Evolutionary conservation across 2,329 filamentous ascomycete species (phyloP), one percentile per base, ranked within the genome.

Genomic region (Chrysoporthe cubensis): DNA sequence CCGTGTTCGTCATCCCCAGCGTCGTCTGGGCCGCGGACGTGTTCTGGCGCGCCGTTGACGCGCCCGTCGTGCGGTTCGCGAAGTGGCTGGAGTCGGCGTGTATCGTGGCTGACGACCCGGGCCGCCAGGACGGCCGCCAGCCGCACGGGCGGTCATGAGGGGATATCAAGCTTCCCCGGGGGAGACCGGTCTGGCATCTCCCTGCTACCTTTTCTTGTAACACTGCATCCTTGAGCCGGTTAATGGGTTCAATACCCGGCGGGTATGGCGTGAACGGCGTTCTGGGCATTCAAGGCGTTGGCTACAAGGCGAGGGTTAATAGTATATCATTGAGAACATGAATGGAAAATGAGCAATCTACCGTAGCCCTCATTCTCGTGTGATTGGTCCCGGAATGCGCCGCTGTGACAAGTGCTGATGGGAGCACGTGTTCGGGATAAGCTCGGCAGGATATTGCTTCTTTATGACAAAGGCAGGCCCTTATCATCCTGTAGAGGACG

Each of bases 1-100:
- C 80, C 0, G 62, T 80, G 16, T 76, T 86, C n/a, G 80, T 83
- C 62, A 79, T 87, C 16, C 85, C 85, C 0, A 75, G 81, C 1
- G 80, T 86, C 5, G 77, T 89, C 18, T 87, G 84, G 81, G 82
- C 80, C 66, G 82, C 85, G 1, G 86, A 89, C 69, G 71, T 88
- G 4, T 88, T 86, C 69, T 87, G 84, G 81, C 79, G 86, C 34
- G 78, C 79, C 2, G 81, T 88, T 18, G 87, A 89, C 71, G 81
- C 82, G 62, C 85, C 85, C 0, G 83, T 83, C 7, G 86, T 88
- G 64, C 81, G 80, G 72, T 84, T 88, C 71, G 82, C 85, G 26
- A 86, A 82, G 73, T 87, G 84, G 85, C 71, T 87, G 2, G 86
- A 88, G 75, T 76, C 71, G 59, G 80, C 78, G 70, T 80, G 80